Base-by-base conservation (phyloP, 2,329 filamentous ascomycete genomes). In the Penicillium sp. region DNA sequence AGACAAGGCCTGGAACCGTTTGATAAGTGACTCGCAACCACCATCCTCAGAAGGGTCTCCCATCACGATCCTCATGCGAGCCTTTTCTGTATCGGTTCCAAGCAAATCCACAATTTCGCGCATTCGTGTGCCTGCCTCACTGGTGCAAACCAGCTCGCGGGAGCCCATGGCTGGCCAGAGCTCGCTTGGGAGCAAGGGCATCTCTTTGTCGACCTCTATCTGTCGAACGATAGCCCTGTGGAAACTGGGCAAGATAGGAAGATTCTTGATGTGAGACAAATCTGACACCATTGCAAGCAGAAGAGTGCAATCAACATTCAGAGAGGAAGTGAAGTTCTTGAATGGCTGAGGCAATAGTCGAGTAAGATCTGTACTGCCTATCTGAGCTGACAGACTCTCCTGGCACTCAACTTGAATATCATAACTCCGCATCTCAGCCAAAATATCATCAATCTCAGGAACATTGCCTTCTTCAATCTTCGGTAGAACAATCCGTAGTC, bases 221-320 rank as follows among this genome's bases (percentile, higher is more conserved):
- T 90, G 87, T 14, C 81, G 79, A 49, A 82, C 75, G 48, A 90
- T 85, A 42, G 85, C 83, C 22, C 73, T 77, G 61, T 87, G 85
- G 62, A 82, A 79, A 69, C 75, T 79, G n/a, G 80, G 77, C 31
- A 80, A 75, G 44, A 79, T 75, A 2, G 72, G 64, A 50, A 74
- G 73, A 35, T 66, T 62, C 53, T 71, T 66, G 31, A 74, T 73
- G 67, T 92, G 87, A 2, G 86, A 88, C 25, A 92, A 84, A 64
- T 92, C 89, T 0, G 88, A 90, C 1, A 88, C 82, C 2, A 92
- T 76, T 4, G 88, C 88, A 5, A 92, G 81, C 6, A 92, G 79
- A 45, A 90, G 83, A 1, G 88, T 90, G 61, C 77, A 79, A 58
- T 82, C 79, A 46, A 79, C 71, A 60, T 80, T 79, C 42, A 81